Conservation (phyloP, 352 stramenopile genomes). For the Pythium sp. region DNA sequence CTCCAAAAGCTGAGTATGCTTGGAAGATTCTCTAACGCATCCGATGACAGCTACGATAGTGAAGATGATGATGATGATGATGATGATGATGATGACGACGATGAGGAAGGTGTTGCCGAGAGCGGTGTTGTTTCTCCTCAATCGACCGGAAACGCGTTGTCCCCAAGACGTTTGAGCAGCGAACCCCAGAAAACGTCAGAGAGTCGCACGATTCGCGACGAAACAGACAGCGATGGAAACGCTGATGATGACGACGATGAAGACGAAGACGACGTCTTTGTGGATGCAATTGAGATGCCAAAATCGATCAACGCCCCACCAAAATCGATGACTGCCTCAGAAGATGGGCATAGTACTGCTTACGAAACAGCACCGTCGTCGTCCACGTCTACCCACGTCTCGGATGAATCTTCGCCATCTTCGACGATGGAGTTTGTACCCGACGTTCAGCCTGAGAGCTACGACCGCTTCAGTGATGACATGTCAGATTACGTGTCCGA, state of each 20-base stretch:
- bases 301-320: not conserved
- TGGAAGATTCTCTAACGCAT: conserved; percentile 14
- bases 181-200: not conserved
- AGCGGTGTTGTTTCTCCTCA: not conserved
- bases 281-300: not conserved
- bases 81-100: conserved; percentile 9
- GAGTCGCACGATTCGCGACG: not conserved
- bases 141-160: not conserved
- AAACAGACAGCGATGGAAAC: conserved; percentile 14
- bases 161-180: not conserved
- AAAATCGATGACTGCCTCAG: conserved; percentile 5
- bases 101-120: conserved; percentile 1
- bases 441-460: not conserved
- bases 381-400: not conserved
- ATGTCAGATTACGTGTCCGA: conserved; percentile 2
- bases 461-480: conserved; percentile 13
- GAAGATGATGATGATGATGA: conserved; percentile 15
- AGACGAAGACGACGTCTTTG: conserved; percentile 8
- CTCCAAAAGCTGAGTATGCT: conserved; percentile 20
- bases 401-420: conserved; percentile 12
- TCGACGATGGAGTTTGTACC: conserved; percentile 6
- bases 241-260: conserved; percentile 2
- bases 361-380: conserved; percentile 16
- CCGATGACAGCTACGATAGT: conserved; percentile 17
- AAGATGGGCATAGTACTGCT: not conserved